Conservation (phyloP, 139 green algal genomes). For the Micractinium sp. region DNA sequence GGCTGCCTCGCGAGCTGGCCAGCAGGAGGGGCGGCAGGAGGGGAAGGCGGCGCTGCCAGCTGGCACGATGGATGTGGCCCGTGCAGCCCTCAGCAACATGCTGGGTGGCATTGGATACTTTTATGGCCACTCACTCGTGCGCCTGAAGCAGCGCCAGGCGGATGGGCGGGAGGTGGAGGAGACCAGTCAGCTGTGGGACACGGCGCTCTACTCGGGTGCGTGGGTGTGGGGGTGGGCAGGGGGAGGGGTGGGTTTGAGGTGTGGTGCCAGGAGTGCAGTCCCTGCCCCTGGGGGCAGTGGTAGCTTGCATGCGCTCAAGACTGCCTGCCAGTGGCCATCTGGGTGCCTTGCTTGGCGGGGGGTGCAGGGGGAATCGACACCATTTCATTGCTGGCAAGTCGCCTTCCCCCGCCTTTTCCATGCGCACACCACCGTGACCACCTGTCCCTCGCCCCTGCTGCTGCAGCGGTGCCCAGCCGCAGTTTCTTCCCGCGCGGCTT, state of each 20-base stretch:
- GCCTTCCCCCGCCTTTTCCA: neutral
- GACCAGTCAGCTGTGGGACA: slow-evolving; percentile 3
- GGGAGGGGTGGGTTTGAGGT: neutral
- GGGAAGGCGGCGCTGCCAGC: neutral
- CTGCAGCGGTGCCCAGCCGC: slow-evolving; percentile 76
- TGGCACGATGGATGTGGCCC: slow-evolving; percentile 50
- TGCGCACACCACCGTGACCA: neutral
- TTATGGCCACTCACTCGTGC: slow-evolving; percentile 76
- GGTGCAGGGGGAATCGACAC: neutral
- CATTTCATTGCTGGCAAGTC: neutral
- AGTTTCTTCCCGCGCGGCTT: slow-evolving; percentile 96
- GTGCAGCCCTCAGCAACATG: slow-evolving; percentile 89
- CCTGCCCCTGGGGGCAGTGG: no score
- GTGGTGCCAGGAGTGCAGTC: neutral
- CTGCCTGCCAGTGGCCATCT: no score
- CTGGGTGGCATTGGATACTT: slow-evolving; percentile 95
- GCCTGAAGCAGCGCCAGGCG: neutral
- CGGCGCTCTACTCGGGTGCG: slow-evolving; percentile 11
- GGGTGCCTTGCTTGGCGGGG: no score
- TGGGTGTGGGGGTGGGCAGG: neutral
- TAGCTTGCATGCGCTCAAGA: no score
- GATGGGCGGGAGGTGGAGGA: neutral
- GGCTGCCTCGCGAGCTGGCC: no score
- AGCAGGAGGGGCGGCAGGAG: neutral
- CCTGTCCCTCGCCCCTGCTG: no score